Percentiles rank a stretch among this genome's conserved stretches.
Conservation (phyloP, 768 basidiomycete genomes). For the Dictyophora rubrovolvata region DNA sequence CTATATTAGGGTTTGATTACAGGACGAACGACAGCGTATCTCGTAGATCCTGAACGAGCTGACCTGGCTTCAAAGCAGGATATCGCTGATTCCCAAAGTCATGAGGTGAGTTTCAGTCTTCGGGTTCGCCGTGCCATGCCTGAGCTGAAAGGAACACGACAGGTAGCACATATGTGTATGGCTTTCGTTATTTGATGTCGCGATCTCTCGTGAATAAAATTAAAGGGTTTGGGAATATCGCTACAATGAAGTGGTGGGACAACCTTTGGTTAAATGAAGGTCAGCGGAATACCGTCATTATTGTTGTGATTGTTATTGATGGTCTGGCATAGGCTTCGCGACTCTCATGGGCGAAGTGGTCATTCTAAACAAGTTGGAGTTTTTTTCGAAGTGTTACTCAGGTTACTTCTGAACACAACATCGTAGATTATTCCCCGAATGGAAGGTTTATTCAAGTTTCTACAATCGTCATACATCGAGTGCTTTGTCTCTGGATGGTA, state of each 20-base stretch:
- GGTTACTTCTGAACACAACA: conserved; percentile 11
- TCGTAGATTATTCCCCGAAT: conserved; percentile 66
- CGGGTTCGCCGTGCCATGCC: conserved; percentile 28
- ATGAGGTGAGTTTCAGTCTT: conserved; percentile 48
- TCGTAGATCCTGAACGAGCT: conserved; percentile 64
- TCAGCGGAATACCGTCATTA: conserved; percentile 13
- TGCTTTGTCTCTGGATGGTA: conserved; percentile 75
- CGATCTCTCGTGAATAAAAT: not conserved
- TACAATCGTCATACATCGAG: conserved; percentile 66
- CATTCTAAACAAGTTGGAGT: conserved; percentile 46
- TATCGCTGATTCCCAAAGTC: conserved; percentile 69
- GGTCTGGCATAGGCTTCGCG: conserved; percentile 52
- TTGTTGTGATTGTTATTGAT: not conserved
- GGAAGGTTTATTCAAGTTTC: conserved; percentile 76
- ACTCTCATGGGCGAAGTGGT: conserved; percentile 88
- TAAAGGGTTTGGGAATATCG: conserved; percentile 79
- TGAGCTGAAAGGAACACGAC: not conserved
- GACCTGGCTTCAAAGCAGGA: conserved; percentile 68
- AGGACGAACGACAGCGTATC: conserved; percentile 74
- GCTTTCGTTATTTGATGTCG: not conserved
- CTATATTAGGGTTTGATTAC: conserved; percentile 65
- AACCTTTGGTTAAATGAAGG: conserved; percentile 72
- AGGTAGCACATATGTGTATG: conserved; percentile 14
- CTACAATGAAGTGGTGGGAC: conserved; percentile 92
- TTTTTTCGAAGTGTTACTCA: not conserved